Base-by-base conservation (phyloP, 208 protist genomes). In the Leishmania guyanensis region DNA sequence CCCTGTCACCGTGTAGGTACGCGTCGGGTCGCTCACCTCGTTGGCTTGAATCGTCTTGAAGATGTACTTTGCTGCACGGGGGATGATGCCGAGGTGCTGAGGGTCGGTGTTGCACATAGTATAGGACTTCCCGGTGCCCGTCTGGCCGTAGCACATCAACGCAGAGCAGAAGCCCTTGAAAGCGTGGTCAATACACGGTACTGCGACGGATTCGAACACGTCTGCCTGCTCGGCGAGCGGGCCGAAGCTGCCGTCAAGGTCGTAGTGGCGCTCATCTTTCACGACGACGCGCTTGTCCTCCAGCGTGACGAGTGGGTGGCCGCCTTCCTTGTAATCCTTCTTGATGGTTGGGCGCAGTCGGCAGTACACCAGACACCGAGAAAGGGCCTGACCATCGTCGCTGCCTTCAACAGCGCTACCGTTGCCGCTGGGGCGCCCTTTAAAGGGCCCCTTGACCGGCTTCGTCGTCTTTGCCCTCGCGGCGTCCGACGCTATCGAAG, bases 131-230 rank as follows among this genome's bases (percentile, higher is more conserved):
- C 96, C 96, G 0, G 96, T 97, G 70, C 95, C 94, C 14, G 96
- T 98, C 84, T 97, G 96, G 0, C 96, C 96, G 84, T 98, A 98
- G 79, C 93, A 96, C 93, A 98, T 97, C 39, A 98, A 81, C 0
- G 96, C 94, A 8, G 91, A 91, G 77, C 90, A 95, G 86, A 96
- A 97, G 22, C 96, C 96, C 36, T 95, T 89, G 79, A 98, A 94
- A 29, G 94, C 92, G 78, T 97, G 92, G 50, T 92, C 86, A 51
- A 98, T 88, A 69, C 92, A 96, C 2, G 95, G 92, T 3, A 92
- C 80, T 14, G 93, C 93, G 26, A 96, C 91, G n/a, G 88, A 68
- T 33, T 94, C 75, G 81, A 98, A 97, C 2, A 98, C 86, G 9
- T 96, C 87, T 33, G 88, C 80, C 79, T 98, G 95, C 60, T 90